Evolutionary conservation across 306 rosid species (phyloP).

Genomic region (Castanea mollissima): DNA sequence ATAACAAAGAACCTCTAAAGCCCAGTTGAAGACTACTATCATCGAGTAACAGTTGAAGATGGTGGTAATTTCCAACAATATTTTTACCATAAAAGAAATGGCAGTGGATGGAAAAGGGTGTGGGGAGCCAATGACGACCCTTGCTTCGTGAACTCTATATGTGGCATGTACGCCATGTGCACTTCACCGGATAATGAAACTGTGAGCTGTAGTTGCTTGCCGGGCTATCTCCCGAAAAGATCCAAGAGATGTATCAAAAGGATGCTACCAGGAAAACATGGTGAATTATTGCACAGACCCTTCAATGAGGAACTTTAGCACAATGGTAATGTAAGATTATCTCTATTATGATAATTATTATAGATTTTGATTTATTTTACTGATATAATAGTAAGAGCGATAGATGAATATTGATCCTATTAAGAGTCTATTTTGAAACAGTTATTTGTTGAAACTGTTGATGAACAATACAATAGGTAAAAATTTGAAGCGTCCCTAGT

Average conservation of each 20-base stretch:
- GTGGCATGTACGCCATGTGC: conserved; percentile 29
- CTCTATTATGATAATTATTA: too few species aligned
- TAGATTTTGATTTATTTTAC: too few species aligned
- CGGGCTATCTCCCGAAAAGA: conserved; percentile 21
- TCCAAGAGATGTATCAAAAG: conserved; percentile 11
- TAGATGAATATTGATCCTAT: too few species aligned
- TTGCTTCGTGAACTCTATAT: conserved; percentile 21
- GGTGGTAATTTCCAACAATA: conserved; percentile 31
- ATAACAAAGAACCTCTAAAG: conserved; percentile 8
- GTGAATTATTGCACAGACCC: conserved; percentile 24
- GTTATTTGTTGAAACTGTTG: too few species aligned
- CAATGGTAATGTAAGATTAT: too few species aligned
- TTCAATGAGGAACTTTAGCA: conserved; percentile 7
- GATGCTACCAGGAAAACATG: conserved; percentile 21
- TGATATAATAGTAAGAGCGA: too few species aligned
- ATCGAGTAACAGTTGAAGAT: conserved; percentile 26
- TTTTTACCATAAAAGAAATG: conserved; percentile 30
- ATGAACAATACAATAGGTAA: too few species aligned
- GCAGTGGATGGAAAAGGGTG: conserved; percentile 23
- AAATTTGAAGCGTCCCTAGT: too few species aligned
- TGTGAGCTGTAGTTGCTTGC: conserved; percentile 24
- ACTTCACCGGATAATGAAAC: conserved; percentile 33
- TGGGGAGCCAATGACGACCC: conserved; percentile 34
- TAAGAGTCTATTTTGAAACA: too few species aligned
- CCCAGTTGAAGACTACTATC: conserved; percentile 26